Evolutionary conservation across 2,329 filamentous ascomycete species (phyloP).

Genomic region (Cercospora sp.): DNA sequence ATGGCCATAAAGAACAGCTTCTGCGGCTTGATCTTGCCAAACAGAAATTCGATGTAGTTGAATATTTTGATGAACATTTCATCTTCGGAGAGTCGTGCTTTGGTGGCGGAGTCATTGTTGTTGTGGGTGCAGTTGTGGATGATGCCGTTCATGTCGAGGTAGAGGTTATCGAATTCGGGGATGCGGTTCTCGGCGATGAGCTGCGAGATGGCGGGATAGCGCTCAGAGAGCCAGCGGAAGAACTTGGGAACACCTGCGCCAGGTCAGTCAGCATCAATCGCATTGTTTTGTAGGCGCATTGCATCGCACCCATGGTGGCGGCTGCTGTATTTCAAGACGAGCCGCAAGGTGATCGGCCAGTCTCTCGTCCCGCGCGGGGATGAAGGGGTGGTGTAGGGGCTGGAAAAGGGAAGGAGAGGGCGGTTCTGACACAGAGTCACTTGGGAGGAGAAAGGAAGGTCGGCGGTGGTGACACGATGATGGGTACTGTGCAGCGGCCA

Average conservation of each 20-base stretch:
- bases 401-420: conserved; percentile 13
- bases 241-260: conserved; percentile 80
- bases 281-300: neutral
- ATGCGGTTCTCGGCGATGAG: conserved; percentile 98
- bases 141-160: conserved; percentile 98
- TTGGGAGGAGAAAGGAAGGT: conserved; percentile 22
- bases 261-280: conserved; percentile 33
- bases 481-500: neutral
- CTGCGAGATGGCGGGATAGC: conserved; percentile 97
- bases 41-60: conserved; percentile 99
- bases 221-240: conserved; percentile 98
- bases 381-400: conserved; percentile 9
- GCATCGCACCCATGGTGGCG: conserved; percentile 36
- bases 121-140: conserved; percentile 99
- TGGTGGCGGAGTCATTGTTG: conserved; percentile 86
- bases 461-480: conserved; percentile 24
- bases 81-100: conserved; percentile 91
- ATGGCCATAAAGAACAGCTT: conserved; percentile 99
- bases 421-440: conserved; percentile 20
- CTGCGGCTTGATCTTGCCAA: conserved; percentile 97
- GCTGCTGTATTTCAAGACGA: conserved; percentile 36
- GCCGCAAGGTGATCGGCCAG: conserved; percentile 13
- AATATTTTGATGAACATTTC: conserved; percentile 99
- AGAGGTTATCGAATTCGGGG: conserved; percentile 97
- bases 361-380: conserved; percentile 16